Conservation (phyloP, 768 basidiomycete genomes). For the Mycena galericulata region DNA sequence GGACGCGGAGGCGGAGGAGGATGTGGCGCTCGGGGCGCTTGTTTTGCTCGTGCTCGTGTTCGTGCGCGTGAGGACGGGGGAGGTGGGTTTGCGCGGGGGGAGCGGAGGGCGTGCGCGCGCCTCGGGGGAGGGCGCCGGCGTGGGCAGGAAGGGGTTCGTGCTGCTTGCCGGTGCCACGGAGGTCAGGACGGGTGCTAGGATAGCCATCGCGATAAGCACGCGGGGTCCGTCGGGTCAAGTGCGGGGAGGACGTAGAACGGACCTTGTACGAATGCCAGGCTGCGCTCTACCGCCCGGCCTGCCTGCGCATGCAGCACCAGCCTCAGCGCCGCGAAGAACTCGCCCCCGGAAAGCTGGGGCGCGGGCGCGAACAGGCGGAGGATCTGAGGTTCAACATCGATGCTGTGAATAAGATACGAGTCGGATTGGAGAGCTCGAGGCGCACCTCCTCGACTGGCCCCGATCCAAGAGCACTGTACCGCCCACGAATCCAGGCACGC, state of each 20-base stretch:
- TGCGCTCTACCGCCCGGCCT: conserved; percentile 58
- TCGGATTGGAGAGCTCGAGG: background rate
- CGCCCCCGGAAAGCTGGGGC: conserved; percentile 55
- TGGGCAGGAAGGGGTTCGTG: conserved; percentile 27
- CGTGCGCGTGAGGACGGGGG: background rate
- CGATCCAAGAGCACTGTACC: conserved; percentile 50
- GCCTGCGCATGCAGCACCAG: conserved; percentile 58
- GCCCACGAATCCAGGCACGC: conserved; percentile 64
- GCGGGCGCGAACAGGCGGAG: conserved; percentile 50
- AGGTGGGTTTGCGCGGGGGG: conserved; percentile 10
- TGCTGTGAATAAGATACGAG: background rate
- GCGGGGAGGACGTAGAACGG: conserved; percentile 39
- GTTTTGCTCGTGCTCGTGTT: no score
- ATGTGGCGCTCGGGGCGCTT: background rate
- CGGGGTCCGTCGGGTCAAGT: no score
- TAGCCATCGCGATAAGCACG: background rate
- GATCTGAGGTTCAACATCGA: conserved; percentile 43
- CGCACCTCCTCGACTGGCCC: conserved; percentile 38
- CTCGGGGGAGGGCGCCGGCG: conserved; percentile 33
- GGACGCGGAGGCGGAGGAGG: background rate
- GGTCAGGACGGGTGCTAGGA: background rate
- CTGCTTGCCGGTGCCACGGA: background rate
- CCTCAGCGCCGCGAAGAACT: conserved; percentile 65
- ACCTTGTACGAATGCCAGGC: conserved; percentile 67
- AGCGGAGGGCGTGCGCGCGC: conserved; percentile 12